A percentile compares a stretch with the other conserved stretches of the same genome.
Conservation (phyloP, 202 grass and related monocot genomes). For the Bolboschoenoplectus hybrid region DNA sequence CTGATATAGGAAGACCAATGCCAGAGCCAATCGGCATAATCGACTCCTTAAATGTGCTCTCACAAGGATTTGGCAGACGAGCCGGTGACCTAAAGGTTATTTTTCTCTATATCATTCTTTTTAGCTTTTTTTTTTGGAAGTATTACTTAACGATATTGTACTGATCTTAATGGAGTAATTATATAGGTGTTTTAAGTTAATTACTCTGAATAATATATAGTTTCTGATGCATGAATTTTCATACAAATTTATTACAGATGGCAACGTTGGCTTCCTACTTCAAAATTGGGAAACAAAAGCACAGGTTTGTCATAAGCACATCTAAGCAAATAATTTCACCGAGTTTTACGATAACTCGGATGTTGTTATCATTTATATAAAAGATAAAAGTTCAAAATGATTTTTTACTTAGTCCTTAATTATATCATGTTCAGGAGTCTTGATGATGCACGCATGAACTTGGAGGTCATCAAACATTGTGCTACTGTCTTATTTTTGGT, state of each 20-base stretch:
- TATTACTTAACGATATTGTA: background rate
- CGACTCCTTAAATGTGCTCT: constrained; percentile 69
- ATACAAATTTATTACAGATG: constrained; percentile 47
- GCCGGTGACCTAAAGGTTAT: constrained; percentile 74
- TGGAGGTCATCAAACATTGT: constrained; percentile 96
- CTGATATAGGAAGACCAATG: constrained; percentile 43
- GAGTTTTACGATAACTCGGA: background rate
- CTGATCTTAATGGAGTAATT: background rate
- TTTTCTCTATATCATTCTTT: background rate
- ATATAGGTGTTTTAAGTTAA: background rate
- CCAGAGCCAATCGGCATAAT: constrained; percentile 72
- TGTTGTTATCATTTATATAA: background rate
- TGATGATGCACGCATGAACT: constrained; percentile 77
- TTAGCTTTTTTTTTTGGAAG: background rate
- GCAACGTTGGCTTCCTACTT: constrained; percentile 78
- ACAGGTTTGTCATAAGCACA: constrained; percentile 42
- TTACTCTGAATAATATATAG: constrained; percentile 9
- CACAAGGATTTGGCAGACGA: constrained; percentile 55
- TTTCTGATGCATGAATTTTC: background rate
- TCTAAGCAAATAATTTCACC: background rate
- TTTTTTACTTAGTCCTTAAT: background rate
- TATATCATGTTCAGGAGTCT: constrained; percentile 51
- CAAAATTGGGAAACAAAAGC: constrained; percentile 71
- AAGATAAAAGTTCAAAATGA: background rate
- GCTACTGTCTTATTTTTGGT: constrained; percentile 77